phyloP scores from a whole-genome alignment of 768 basidiomycete species.

The Pluteus cervinus region DNA sequence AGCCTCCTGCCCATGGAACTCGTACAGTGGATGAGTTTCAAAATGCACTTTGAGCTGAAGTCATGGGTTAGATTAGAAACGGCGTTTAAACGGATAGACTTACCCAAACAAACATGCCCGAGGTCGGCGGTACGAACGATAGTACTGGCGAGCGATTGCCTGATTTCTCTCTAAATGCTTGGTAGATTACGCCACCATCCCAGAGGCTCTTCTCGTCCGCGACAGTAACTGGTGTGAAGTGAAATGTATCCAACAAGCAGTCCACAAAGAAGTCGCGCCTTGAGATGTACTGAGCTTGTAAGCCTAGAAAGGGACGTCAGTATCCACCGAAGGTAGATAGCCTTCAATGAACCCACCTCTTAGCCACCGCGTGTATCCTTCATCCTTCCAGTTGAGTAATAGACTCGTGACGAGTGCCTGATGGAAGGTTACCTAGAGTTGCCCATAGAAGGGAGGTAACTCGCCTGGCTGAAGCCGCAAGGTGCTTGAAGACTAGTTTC shows the following conservation, averaged over 20 bases:
- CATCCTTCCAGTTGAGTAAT: constrained; percentile 58
- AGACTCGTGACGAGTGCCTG: constrained; percentile 51
- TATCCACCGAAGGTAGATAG: neutral
- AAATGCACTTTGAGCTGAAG: constrained; percentile 58
- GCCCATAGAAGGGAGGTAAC: constrained; percentile 2
- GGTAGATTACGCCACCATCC: constrained; percentile 36
- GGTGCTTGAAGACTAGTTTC: constrained; percentile 69
- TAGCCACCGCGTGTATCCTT: constrained; percentile 76
- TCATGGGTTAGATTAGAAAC: neutral
- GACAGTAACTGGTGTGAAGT: constrained; percentile 33
- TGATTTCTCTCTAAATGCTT: constrained; percentile 31
- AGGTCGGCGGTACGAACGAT: constrained; percentile 67
- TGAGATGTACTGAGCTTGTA: constrained; percentile 47
- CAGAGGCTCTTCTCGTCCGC: constrained; percentile 21
- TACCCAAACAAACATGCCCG: constrained; percentile 85
- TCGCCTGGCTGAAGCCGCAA: constrained; percentile 64
- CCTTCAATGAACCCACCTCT: constrained; percentile 54
- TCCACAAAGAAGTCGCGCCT: constrained; percentile 65
- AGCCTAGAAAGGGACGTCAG: constrained; percentile 23
- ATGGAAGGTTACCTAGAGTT: constrained; percentile 1
- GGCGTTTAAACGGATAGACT: constrained; percentile 6
- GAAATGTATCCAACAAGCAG: constrained; percentile 55
- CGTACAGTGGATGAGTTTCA: constrained; percentile 42
- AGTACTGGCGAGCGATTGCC: constrained; percentile 33
- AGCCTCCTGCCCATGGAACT: constrained; percentile 28